phyloP scores from a whole-genome alignment of 177 flowering plant species.

The Vitis hybrid region DNA sequence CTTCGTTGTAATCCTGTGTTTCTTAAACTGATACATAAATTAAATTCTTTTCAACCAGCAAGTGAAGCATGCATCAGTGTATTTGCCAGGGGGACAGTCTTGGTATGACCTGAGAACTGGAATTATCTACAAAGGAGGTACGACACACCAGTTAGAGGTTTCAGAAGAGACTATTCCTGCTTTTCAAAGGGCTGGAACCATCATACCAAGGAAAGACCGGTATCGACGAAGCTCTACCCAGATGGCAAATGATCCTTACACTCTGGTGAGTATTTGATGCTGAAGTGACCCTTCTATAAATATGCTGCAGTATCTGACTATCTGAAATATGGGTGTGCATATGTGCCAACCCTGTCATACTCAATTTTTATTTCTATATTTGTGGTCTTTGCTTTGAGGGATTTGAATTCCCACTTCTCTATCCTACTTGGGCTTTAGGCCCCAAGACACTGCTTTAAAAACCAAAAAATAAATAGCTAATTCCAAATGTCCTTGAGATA shows the following conservation, averaged over 20 bases:
- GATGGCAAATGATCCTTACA: slow-evolving; percentile 93
- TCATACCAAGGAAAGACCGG: slow-evolving; percentile 88
- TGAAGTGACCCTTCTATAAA: not conserved
- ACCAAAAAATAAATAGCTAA: no score
- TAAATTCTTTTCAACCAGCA: slow-evolving; percentile 32
- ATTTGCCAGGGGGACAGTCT: slow-evolving; percentile 75
- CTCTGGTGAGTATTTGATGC: slow-evolving; percentile 63
- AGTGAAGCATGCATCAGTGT: slow-evolving; percentile 73
- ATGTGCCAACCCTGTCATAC: not conserved
- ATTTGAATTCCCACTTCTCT: no score
- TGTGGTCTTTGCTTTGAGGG: no score
- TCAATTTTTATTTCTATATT: no score
- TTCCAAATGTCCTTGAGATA: no score
- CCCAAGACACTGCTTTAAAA: not conserved
- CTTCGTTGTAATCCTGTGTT: not conserved
- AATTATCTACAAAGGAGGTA: slow-evolving; percentile 63
- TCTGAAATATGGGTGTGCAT: not conserved
- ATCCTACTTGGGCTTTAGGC: not conserved
- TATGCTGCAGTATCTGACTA: no score
- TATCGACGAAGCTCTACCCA: slow-evolving; percentile 90
- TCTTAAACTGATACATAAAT: not conserved
- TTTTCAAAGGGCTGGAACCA: slow-evolving; percentile 90
- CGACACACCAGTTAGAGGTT: slow-evolving; percentile 62
- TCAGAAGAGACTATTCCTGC: slow-evolving; percentile 78
- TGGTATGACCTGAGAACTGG: slow-evolving; percentile 97